Percentiles rank a stretch among this genome's conserved stretches.
Conservation (phyloP, 2,329 filamentous ascomycete species). For the Beauveria sp. region DNA sequence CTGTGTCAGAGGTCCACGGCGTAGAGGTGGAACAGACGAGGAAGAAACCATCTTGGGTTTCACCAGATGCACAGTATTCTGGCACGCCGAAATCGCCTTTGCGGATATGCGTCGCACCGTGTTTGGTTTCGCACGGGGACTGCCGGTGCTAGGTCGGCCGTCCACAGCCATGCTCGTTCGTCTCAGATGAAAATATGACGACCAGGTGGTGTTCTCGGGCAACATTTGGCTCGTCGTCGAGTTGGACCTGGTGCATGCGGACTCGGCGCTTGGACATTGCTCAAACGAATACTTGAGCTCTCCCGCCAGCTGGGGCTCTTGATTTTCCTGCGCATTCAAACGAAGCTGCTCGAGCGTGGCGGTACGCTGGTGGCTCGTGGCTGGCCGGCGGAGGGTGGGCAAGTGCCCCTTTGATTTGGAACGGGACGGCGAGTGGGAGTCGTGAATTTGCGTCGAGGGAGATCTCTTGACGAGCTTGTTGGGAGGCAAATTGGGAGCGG, state of each 20-base stretch:
- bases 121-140: not conserved
- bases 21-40: not conserved
- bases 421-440: slow-evolving; percentile 34
- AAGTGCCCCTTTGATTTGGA: slow-evolving; percentile 48
- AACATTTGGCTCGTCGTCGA: not conserved
- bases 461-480: slow-evolving; percentile 75
- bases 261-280: slow-evolving; percentile 21
- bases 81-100: slow-evolving; percentile 4
- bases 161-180: slow-evolving; percentile 4
- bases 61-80: slow-evolving; percentile 26
- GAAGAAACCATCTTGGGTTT: slow-evolving; percentile 29
- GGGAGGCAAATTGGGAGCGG: slow-evolving; percentile 43
- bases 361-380: slow-evolving; percentile 72
- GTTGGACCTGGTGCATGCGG: not conserved
- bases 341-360: slow-evolving; percentile 55
- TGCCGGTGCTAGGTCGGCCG: not conserved
- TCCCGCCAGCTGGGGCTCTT: slow-evolving; percentile 12
- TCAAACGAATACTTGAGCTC: slow-evolving; percentile 29
- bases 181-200: slow-evolving; percentile 49
- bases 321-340: slow-evolving; percentile 19
- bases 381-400: slow-evolving; percentile 61
- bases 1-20: not conserved
- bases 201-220: slow-evolving; percentile 31
- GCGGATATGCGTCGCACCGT: slow-evolving; percentile 22
- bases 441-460: slow-evolving; percentile 45